A percentile compares a stretch with the other conserved stretches of the same genome.
Conservation (phyloP, 2,329 filamentous ascomycete genomes). For the Colletotrichum tofieldiae region DNA sequence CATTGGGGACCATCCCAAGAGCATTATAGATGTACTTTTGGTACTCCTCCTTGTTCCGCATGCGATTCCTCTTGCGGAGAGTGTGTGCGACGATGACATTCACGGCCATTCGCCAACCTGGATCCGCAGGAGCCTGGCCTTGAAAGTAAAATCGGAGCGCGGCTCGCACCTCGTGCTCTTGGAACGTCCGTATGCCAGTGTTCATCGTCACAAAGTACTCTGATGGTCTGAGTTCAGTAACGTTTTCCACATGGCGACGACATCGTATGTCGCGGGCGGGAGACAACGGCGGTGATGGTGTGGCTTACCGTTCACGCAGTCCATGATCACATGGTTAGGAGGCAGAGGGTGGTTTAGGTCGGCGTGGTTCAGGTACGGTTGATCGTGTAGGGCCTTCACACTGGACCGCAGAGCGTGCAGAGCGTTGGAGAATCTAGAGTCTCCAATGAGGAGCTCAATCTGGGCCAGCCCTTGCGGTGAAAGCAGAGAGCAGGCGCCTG, state of each 20-base stretch:
- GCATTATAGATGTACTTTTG: conserved; percentile 39
- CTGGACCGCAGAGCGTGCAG: not conserved
- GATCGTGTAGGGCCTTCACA: not conserved
- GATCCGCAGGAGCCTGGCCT: conserved; percentile 28
- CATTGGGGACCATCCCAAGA: conserved; percentile 32
- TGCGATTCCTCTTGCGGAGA: conserved; percentile 24
- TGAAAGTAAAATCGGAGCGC: conserved; percentile 31
- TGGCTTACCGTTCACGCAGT: conserved; percentile 34
- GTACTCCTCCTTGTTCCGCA: conserved; percentile 35
- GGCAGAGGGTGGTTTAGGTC: conserved; percentile 34
- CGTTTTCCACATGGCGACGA: not conserved
- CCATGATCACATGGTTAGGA: conserved; percentile 38
- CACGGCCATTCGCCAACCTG: conserved; percentile 36
- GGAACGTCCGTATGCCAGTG: conserved; percentile 6
- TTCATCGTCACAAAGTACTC: conserved; percentile 32
- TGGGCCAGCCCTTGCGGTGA: conserved; percentile 23
- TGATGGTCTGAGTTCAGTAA: not conserved
- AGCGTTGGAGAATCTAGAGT: conserved; percentile 29
- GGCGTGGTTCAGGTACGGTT: conserved; percentile 22
- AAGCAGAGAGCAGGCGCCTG: conserved; percentile 37
- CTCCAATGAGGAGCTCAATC: conserved; percentile 38
- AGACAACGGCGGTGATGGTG: not conserved
- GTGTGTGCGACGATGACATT: conserved; percentile 28
- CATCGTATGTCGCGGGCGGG: not conserved
- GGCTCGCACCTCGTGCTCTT: conserved; percentile 35